Evolutionary conservation across 176 grass and related monocot species (phyloP), one percentile per base, ranked within the genome.

Genomic region (Dactylis glomerata): DNA sequence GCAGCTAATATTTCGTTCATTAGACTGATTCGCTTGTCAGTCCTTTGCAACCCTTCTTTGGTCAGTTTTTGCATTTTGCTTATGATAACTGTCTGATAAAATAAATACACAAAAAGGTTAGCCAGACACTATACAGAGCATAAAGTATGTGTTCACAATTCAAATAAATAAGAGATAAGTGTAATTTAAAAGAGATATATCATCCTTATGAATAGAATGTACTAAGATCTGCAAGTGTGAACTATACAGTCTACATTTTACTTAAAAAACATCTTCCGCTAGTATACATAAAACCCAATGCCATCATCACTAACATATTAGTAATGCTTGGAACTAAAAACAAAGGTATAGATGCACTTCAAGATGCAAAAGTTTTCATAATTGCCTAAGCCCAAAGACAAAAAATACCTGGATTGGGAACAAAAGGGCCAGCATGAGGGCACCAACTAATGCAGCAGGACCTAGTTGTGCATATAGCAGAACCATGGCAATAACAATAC

Each of bases 1-100:
- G 96, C 96, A 82, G 96, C 96, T 87, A 99, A 91, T 86, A 99
- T 51, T 96, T 99, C 96, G 79, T 99, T 99, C 96, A 99, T 96
- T 44, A 99, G 91, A 80, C 96, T 65, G 59, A 99, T 99, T 84
- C 93, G 86, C 75, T 96, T 99, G 91, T 99, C 96, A 59, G 96
- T 99, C 81, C 96, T 94, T 86, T 99, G 96, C 77, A 99, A 50
- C 10, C 93, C 96, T 90, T 96, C 96, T 59, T 92, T 99, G 27
- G 96, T 91, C 71, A 96, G 79, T 83, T 96, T 99, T 90, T 94
- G 96, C 96, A 99, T 99, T 87, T 88, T 92, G 65, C 93, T 92
- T 81, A 99, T 99, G 68, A 99, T 83, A 62, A 89, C 34, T 63
- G 96, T 99, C 96, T 99, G 86, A 40, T 77, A 54, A 82, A 56